These are phyloP conservation scores for Naganishia sp. DNA, from an alignment of 1,284 basidiomycete genomes.

Conservation along the genomic window DNA sequence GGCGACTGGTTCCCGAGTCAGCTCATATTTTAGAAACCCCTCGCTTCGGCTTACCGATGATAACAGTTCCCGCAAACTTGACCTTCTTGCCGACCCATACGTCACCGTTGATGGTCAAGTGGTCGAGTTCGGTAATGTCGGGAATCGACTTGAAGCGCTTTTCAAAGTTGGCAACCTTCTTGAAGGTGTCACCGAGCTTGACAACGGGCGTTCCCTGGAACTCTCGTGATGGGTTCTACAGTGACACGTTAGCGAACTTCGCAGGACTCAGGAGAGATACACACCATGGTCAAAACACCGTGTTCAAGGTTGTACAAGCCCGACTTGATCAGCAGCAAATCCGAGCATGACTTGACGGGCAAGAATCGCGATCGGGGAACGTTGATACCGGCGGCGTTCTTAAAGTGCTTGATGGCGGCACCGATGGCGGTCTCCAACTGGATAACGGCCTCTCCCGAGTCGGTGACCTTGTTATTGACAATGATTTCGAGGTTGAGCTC, in stretches of 20 bases:
- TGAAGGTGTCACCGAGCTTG: constrained; percentile 80
- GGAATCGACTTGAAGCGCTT: constrained; percentile 97
- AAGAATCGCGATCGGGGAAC: constrained; percentile 96
- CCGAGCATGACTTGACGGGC: constrained; percentile 81
- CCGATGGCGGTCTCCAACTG: constrained; percentile 97
- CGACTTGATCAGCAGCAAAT: constrained; percentile 87
- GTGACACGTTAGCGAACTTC: neutral
- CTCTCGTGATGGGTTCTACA: constrained; percentile 72
- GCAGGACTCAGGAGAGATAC: neutral
- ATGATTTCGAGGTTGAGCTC: constrained; percentile 77
- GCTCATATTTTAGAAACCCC: neutral
- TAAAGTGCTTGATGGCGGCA: constrained; percentile 97
- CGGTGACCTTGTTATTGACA: constrained; percentile 88
- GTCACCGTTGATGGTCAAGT: constrained; percentile 94
- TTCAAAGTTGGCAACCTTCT: constrained; percentile 92
- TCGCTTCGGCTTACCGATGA: constrained; percentile 57
- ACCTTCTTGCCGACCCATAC: constrained; percentile 95
- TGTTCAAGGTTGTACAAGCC: constrained; percentile 95
- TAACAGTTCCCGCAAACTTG: constrained; percentile 81
- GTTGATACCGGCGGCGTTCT: constrained; percentile 92
- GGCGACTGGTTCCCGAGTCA: constrained; percentile 62
- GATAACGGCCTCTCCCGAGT: constrained; percentile 81
- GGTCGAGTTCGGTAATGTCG: constrained; percentile 88
- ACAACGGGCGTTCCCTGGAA: constrained; percentile 94
- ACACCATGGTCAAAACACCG: constrained; percentile 80